Evolutionary conservation across 345 rosid species (phyloP).

Genomic region (Ceriops decandra): DNA sequence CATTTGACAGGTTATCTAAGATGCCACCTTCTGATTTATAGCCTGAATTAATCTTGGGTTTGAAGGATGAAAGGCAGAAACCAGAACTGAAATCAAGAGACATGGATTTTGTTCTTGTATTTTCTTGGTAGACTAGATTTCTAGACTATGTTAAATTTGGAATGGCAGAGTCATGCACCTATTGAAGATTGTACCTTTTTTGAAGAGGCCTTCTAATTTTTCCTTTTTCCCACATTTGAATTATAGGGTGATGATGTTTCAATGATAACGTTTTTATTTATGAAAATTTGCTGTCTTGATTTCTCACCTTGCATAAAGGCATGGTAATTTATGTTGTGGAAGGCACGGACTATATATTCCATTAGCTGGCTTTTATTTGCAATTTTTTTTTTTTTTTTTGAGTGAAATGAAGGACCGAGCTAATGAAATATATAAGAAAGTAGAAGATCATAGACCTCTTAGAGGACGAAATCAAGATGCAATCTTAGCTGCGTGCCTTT

Average conservation of each 20-base stretch:
- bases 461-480: conserved; percentile 49
- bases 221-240: too few relatives aligned
- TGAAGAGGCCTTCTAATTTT: too few relatives aligned
- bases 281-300: too few relatives aligned
- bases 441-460: conserved; percentile 51
- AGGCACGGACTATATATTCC: neutral
- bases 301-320: too few relatives aligned
- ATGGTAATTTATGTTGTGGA: neutral
- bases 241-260: too few relatives aligned
- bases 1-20: neutral
- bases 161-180: too few relatives aligned
- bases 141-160: too few relatives aligned
- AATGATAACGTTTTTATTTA: too few relatives aligned
- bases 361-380: neutral
- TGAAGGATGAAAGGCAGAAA: neutral
- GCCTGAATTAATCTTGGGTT: neutral
- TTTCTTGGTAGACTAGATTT: too few relatives aligned
- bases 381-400: neutral
- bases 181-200: too few relatives aligned
- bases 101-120: too few relatives aligned
- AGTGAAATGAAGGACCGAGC: conserved; percentile 43
- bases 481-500: conserved; percentile 49
- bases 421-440: conserved; percentile 51
- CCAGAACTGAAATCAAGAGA: neutral
- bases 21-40: neutral